Conservation (phyloP, 2,329 filamentous ascomycete genomes). For the Exophiala oligosperma region DNA sequence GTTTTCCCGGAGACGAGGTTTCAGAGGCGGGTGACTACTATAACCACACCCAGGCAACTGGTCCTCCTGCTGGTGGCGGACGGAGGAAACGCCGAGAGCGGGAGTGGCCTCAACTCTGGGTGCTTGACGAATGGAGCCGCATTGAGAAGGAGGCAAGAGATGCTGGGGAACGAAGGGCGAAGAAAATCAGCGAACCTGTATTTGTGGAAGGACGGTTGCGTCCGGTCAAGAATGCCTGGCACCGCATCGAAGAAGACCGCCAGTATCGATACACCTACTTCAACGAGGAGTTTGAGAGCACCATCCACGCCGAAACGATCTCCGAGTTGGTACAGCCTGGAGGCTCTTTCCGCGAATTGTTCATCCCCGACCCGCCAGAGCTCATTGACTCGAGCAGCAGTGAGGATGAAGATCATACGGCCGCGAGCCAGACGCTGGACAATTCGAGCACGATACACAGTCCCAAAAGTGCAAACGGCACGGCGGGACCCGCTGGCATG, state of each 20-base stretch:
- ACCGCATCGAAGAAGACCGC: constrained; percentile 80
- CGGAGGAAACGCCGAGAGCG: constrained; percentile 62
- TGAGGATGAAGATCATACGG: constrained; percentile 53
- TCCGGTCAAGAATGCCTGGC: constrained; percentile 74
- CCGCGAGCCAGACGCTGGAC: constrained; percentile 4
- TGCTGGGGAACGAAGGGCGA: constrained; percentile 72
- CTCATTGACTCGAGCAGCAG: constrained; percentile 71
- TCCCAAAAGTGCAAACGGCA: constrained; percentile 13
- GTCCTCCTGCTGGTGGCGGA: constrained; percentile 38
- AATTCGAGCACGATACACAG: constrained; percentile 14
- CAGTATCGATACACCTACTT: constrained; percentile 98
- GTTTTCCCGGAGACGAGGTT: constrained; percentile 77
- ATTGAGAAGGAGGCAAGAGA: constrained; percentile 87
- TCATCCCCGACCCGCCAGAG: constrained; percentile 80
- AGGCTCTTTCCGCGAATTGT: constrained; percentile 80
- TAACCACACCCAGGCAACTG: constrained; percentile 50
- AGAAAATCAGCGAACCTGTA: constrained; percentile 91
- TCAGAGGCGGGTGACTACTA: constrained; percentile 78
- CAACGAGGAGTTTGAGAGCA: constrained; percentile 94
- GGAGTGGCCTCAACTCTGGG: constrained; percentile 82
- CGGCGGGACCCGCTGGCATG: neutral
- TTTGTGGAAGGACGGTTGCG: constrained; percentile 86
- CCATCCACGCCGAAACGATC: constrained; percentile 93
- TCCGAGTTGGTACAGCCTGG: constrained; percentile 88
- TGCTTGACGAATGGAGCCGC: constrained; percentile 84